Evolutionary conservation across 768 basidiomycete genomes (phyloP).

Genomic region (Serendipita vermifera): DNA sequence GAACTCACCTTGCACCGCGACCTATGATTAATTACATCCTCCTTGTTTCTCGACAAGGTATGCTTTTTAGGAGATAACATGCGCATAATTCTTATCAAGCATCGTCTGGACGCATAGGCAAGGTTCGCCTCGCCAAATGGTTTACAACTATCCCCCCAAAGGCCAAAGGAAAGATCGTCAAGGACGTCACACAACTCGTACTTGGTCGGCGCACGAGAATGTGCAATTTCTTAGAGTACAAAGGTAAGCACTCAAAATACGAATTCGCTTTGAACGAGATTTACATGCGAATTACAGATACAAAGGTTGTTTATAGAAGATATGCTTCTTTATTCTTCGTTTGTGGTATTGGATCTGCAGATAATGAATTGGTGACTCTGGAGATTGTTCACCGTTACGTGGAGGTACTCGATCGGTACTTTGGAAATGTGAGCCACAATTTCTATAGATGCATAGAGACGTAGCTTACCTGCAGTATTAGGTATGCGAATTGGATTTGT

Average conservation of each 20-base stretch:
- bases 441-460: not conserved
- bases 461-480: constrained; percentile 19
- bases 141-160: constrained; percentile 74
- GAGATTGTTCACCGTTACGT: constrained; percentile 93
- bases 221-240: constrained; percentile 97
- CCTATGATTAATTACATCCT: constrained; percentile 85
- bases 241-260: constrained; percentile 51
- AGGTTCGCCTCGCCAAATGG: constrained; percentile 93
- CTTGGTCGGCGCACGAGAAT: constrained; percentile 75
- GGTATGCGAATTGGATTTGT: constrained; percentile 92
- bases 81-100: constrained; percentile 10
- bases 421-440: constrained; percentile 29
- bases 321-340: constrained; percentile 96
- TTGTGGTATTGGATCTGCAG: constrained; percentile 62
- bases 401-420: constrained; percentile 66
- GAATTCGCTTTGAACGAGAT: not conserved
- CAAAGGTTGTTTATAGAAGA: constrained; percentile 85
- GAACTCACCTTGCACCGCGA: not conserved
- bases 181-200: constrained; percentile 90
- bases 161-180: constrained; percentile 79
- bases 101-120: constrained; percentile 39
- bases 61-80: constrained; percentile 12
- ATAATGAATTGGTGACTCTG: constrained; percentile 85
- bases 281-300: constrained; percentile 26
- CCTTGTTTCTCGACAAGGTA: constrained; percentile 84